Evolutionary conservation across 2,329 filamentous ascomycete species (phyloP).

Genomic region (Aspergillus proliferans): DNA sequence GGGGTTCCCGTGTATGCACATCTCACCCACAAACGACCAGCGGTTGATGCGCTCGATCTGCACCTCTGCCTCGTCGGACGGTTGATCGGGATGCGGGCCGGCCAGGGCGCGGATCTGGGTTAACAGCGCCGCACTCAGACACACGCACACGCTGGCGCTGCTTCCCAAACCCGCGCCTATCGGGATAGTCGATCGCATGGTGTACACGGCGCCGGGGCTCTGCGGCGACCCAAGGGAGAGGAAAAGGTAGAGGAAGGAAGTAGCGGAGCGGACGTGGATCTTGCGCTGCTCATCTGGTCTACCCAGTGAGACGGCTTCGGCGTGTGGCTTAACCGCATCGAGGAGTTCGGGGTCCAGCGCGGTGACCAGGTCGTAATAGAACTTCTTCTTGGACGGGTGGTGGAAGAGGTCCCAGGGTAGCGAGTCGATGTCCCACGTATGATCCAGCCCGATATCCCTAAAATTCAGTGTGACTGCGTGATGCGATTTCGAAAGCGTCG

Average conservation of each 20-base stretch:
- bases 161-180: conserved; percentile 87
- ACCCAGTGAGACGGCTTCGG: conserved; percentile 62
- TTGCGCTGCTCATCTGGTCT: conserved; percentile 68
- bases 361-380: conserved; percentile 85
- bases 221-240: conserved; percentile 74
- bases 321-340: conserved; percentile 71
- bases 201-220: conserved; percentile 79
- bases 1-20: conserved; percentile 96
- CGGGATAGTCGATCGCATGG: conserved; percentile 86
- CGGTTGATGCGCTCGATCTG: conserved; percentile 94
- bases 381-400: conserved; percentile 79
- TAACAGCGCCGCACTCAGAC: conserved; percentile 74
- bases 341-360: conserved; percentile 76
- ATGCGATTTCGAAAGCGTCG: conserved; percentile 84
- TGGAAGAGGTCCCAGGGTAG: conserved; percentile 82
- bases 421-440: conserved; percentile 90
- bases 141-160: conserved; percentile 90
- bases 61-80: conserved; percentile 73
- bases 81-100: conserved; percentile 87
- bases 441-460: conserved; percentile 79
- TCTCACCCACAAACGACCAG: conserved; percentile 95
- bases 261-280: conserved; percentile 74
- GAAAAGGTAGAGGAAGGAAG: conserved; percentile 87
- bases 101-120: conserved; percentile 82
- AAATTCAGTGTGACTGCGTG: conserved; percentile 84